phyloP scores from a whole-genome alignment of 2,329 filamentous ascomycete species.

The Nigrograna mackinnonii region DNA sequence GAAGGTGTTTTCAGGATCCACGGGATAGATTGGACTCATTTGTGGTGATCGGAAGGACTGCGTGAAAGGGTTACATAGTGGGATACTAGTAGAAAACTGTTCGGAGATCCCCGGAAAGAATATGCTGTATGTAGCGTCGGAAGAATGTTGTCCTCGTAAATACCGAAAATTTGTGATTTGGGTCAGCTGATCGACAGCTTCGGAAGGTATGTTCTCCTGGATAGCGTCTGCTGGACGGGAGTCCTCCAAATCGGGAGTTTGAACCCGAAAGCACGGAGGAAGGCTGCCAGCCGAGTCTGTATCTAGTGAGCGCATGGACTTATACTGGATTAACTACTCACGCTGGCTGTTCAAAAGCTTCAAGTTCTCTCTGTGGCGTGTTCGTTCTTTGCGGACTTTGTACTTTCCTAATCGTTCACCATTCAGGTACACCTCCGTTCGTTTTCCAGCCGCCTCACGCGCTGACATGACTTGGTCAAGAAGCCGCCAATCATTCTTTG shows the following conservation, averaged over 20 bases:
- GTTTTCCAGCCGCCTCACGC: conserved; percentile 1
- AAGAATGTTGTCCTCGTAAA: no score
- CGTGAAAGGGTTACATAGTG: no score
- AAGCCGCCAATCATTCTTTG: conserved; percentile 3
- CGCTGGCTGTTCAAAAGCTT: background rate
- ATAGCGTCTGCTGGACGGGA: background rate
- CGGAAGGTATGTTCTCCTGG: background rate
- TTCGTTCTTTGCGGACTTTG: conserved; percentile 5
- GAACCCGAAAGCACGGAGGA: background rate
- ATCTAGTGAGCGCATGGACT: background rate
- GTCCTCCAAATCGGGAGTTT: background rate
- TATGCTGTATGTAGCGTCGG: no score
- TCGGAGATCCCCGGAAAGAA: no score
- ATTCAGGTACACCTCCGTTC: conserved; percentile 1
- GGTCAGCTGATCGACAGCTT: no score
- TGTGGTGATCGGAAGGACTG: no score
- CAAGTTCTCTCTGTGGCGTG: background rate
- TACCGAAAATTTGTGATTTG: no score
- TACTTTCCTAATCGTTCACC: conserved; percentile 2
- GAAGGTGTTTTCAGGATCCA: no score
- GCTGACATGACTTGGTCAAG: background rate
- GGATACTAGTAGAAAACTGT: no score
- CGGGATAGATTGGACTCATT: no score
- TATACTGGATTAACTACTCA: background rate
- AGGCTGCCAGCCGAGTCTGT: background rate